Evolutionary conservation across 148 eudicot species (phyloP).

Genomic region (Euryodendron excelsum): DNA sequence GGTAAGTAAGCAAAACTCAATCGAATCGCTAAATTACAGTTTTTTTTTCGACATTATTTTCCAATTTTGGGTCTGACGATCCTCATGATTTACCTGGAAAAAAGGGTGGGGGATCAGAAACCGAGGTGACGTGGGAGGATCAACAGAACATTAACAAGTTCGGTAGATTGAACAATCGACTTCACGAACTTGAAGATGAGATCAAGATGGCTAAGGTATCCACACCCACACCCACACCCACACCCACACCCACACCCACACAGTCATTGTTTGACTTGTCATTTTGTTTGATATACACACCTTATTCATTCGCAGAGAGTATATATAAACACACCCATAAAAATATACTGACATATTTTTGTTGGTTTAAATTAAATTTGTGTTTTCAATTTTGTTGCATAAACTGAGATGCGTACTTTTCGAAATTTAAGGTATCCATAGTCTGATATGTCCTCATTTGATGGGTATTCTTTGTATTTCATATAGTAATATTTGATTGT

Average conservation of each 20-base stretch:
- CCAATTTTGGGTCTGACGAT: background rate
- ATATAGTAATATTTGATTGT: no score
- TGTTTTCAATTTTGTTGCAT: background rate
- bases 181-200: conserved; percentile 82
- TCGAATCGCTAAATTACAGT: no score
- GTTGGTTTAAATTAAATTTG: background rate
- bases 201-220: conserved; percentile 76
- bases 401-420: background rate
- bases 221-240: background rate
- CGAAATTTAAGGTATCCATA: no score
- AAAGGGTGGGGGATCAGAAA: conserved; percentile 70
- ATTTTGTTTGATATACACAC: background rate
- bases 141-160: conserved; percentile 96
- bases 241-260: background rate
- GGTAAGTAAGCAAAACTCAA: conserved; percentile 2
- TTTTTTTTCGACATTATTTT: background rate
- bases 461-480: background rate
- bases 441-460: background rate
- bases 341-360: background rate
- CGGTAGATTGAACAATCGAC: conserved; percentile 76
- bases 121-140: conserved; percentile 96
- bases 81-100: conserved; percentile 5
- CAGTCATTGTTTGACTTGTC: background rate
- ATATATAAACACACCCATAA: no score
- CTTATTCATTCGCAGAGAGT: no score